Evolutionary conservation across 108 stramenopile genomes (phyloP), one percentile per base, ranked within the genome.

Genomic region (Nitzschia palea): DNA sequence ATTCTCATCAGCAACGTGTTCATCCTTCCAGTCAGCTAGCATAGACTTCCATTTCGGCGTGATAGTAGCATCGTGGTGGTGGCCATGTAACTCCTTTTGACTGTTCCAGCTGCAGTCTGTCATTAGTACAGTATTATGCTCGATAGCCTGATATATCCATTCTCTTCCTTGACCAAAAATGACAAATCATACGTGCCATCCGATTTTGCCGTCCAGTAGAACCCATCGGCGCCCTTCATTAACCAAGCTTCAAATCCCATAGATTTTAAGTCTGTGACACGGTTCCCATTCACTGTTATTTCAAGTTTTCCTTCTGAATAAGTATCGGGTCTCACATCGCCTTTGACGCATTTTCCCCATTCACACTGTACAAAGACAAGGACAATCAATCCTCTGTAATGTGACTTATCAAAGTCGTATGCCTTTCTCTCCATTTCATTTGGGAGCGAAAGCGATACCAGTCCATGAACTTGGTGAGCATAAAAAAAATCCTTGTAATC

Each of bases 401-500:
- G 31, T 27, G n/a, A 12, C 34, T 64, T 55, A 56, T 76, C 47
- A 52, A 68, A 70, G 8, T 25, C 1, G 33, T 65, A 78, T 22
- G 57, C 56, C 30, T 72, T 29, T 31, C 48, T 40, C 48, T 80
- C 80, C 27, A 44, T 53, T 45, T 62, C 55, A 67, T 85, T 85
- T 4, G 84, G 84, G 54, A 85, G 30, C 9, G 53, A 61, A 4
- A 80, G 27, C 20, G 42, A 55, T 2, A 37, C 12, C 77, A 69
- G 65, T 15, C 76, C 80, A 55, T 75, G 48, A 4, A 33, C 32
- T 5, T 42, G 9, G 35, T 60, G 47, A 20, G 50, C 53, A 23
- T 53, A 68, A 43, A 72, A 85, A 37, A 65, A 76, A 55, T 85
- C 84, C 34, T 78, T 74, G 62, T 69, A 69, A 48, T 81, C 80